These are phyloP conservation scores for Amborella trichopoda DNA, from an alignment of 164 flowering plant species.

Conservation along the genomic window DNA sequence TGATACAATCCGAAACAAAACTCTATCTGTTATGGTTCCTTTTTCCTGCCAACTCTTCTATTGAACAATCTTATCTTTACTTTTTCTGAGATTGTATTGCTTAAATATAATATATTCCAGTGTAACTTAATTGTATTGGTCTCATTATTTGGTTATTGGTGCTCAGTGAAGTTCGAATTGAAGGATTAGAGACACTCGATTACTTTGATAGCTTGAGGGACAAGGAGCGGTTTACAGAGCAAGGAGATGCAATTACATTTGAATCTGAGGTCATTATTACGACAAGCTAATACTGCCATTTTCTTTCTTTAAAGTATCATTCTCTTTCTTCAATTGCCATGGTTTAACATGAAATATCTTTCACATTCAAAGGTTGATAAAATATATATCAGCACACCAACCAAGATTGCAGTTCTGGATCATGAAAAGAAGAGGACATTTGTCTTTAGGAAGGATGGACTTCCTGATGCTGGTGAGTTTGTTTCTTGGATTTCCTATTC, in stretches of 20 bases:
- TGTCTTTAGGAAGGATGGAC: slow-evolving; percentile 41
- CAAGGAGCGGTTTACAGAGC: slow-evolving; percentile 78
- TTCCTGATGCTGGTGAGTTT: slow-evolving; percentile 31
- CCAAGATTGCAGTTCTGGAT: slow-evolving; percentile 79
- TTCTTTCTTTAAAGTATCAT: slow-evolving; percentile 1
- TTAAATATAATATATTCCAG: no score
- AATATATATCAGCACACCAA: slow-evolving; percentile 62
- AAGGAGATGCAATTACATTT: slow-evolving; percentile 67
- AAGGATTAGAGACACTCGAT: slow-evolving; percentile 89
- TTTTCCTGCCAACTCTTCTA: no score
- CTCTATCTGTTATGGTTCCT: no score
- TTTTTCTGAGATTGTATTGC: no score
- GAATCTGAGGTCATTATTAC: slow-evolving; percentile 9
- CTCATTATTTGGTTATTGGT: slow-evolving; percentile 5
- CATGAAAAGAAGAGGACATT: slow-evolving; percentile 92
- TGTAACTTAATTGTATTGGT: no score
- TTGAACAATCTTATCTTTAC: no score
- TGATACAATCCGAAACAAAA: no score
- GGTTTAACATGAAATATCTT: no score
- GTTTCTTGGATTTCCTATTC: not conserved
- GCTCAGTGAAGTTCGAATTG: slow-evolving; percentile 86
- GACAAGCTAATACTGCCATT: not conserved
- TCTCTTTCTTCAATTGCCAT: not conserved
- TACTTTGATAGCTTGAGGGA: slow-evolving; percentile 72
- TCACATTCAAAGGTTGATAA: slow-evolving; percentile 17